Evolutionary conservation across 257 asterid species (phyloP).

Genomic region (Capsicum rhomboideum): DNA sequence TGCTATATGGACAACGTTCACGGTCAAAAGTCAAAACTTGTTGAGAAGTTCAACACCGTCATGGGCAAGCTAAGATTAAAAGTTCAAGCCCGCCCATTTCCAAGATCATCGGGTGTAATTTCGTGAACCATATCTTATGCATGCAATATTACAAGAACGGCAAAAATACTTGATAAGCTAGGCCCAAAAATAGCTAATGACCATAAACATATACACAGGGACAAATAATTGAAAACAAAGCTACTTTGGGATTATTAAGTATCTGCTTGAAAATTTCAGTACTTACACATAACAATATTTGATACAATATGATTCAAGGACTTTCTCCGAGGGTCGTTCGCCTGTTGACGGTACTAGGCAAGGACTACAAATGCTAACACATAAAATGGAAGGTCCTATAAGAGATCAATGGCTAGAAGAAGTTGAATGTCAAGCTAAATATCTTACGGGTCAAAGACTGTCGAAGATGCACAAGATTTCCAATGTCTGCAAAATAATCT

Average conservation of each 20-base stretch:
- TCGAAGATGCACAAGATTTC: neutral
- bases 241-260: neutral
- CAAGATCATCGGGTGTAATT: neutral
- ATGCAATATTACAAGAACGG: neutral
- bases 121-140: neutral
- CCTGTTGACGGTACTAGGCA: neutral
- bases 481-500: neutral
- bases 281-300: neutral
- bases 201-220: neutral
- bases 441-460: neutral
- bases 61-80: neutral
- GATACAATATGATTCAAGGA: neutral
- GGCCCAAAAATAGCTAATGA: neutral
- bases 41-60: neutral
- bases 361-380: neutral
- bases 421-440: constrained; percentile 3
- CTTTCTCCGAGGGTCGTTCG: neutral
- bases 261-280: neutral
- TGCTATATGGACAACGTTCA: too few relatives aligned
- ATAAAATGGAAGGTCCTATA: neutral
- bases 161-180: neutral
- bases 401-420: constrained; percentile 2
- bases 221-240: neutral
- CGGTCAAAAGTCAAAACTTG: too few relatives aligned
- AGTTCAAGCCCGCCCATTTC: neutral